These are phyloP conservation scores for Aeminium ludgeri DNA, from an alignment of 495 filamentous ascomycete species.

Conservation along the genomic window DNA sequence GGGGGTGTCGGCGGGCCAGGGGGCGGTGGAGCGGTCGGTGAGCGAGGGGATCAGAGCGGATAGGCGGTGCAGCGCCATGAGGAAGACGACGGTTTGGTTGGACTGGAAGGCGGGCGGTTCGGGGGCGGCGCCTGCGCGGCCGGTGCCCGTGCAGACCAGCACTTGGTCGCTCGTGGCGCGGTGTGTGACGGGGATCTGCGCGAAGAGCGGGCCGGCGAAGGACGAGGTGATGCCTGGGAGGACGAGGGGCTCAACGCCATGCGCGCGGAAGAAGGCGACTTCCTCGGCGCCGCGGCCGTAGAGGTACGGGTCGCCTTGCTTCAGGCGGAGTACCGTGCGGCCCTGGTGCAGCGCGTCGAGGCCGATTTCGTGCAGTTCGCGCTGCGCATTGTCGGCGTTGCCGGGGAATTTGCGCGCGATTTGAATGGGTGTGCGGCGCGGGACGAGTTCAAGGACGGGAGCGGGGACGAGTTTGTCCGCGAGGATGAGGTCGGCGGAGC, in stretches of 20 bases:
- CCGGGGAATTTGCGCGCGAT: conserved; percentile 97
- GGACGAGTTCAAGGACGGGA: conserved; percentile 72
- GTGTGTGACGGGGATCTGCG: conserved; percentile 73
- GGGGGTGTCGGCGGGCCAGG: conserved; percentile 41
- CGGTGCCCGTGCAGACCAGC: conserved; percentile 85
- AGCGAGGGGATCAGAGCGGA: conserved; percentile 39
- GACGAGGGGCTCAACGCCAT: conserved; percentile 54
- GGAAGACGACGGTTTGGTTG: conserved; percentile 74
- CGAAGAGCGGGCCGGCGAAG: conserved; percentile 73
- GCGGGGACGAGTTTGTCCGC: conserved; percentile 93
- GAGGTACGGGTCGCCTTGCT: conserved; percentile 93
- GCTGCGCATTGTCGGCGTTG: conserved; percentile 84
- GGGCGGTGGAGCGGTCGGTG: conserved; percentile 23
- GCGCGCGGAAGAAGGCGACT: conserved; percentile 59
- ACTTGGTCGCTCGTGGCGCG: conserved; percentile 82
- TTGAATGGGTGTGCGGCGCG: conserved; percentile 71
- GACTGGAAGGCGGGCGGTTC: conserved; percentile 60
- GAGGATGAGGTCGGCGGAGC: conserved; percentile 67
- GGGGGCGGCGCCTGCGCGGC: conserved; percentile 72
- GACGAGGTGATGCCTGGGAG: conserved; percentile 84
- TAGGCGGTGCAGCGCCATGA: conserved; percentile 89
- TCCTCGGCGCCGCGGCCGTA: conserved; percentile 93
- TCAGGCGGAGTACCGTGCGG: conserved; percentile 67
- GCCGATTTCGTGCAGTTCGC: conserved; percentile 71
- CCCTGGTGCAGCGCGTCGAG: conserved; percentile 54